Base-by-base conservation (phyloP, 495 filamentous ascomycete species). In the Recurvomyces mirabilis region DNA sequence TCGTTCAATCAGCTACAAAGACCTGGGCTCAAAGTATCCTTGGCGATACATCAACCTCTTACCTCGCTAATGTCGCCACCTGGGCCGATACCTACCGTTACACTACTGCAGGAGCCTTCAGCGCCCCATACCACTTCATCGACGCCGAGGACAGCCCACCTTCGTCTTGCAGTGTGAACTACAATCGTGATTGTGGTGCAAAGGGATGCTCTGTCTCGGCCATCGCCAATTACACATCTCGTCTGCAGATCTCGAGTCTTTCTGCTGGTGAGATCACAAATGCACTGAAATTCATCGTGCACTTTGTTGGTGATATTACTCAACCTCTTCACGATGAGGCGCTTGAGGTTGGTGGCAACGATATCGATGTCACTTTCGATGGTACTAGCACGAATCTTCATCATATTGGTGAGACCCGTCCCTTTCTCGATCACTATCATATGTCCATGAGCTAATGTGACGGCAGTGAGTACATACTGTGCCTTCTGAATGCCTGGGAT, bases 111-210 rank as follows among this genome's bases (percentile, higher is more conserved):
- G 72, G 75, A 14, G 63, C 62, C 25, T 80, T 73, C 59, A 70
- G 66, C 7, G 63, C 61, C n/a, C 67, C 67, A 14, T 77, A 78
- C 60, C 80, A 84, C 63, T 84, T 70, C 66, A 83, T 84, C 62
- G 80, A 84, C 55, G 77, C 80, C 10, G 64, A 77, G 36, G 80
- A 84, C 66, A 51, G 60, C 42, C 80, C 80, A 28, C 79, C 79
- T 0, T 29, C 49, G 5, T 63, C 56, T 26, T 84, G 80, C 62
- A 69, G 62, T 38, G 71, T 84, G 32, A 65, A 73, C 51, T 78
- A 67, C 45, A 54, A 61, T 9, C 68, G 80, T 22, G 80, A 84
- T 63, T 84, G 80, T 57, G 38, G 47, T 10, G 70, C 69, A 1
- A 62, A 65, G 12, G 78, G 78, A 14, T 84, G 80, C 57, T 66